These are phyloP conservation scores for Herpetomonas tarakana DNA, from an alignment of 208 protist species.

Conservation along the genomic window DNA sequence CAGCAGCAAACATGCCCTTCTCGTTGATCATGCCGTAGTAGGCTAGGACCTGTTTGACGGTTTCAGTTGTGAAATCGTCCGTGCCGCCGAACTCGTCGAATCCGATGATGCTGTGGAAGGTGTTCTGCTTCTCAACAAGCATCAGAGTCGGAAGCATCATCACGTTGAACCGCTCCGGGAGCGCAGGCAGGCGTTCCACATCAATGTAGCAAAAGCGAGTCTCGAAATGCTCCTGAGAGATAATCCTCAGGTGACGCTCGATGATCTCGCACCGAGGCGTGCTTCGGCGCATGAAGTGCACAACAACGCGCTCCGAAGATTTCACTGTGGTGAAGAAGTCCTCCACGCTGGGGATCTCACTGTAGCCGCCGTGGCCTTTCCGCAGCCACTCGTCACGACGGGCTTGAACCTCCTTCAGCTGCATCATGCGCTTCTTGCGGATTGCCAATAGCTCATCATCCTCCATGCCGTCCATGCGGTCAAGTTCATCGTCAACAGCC, in stretches of 20 bases:
- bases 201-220: conserved; percentile 87
- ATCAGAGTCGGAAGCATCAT: conserved; percentile 92
- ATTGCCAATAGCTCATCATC: conserved; percentile 83
- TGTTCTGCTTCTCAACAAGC: conserved; percentile 89
- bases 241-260: conserved; percentile 74
- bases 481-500: conserved; percentile 82
- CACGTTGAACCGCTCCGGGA: conserved; percentile 90
- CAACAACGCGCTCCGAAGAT: conserved; percentile 77
- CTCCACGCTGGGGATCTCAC: conserved; percentile 69
- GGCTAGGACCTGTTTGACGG: conserved; percentile 58
- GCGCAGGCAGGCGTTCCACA: conserved; percentile 80
- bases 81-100: conserved; percentile 91
- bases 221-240: conserved; percentile 84
- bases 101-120: conserved; percentile 92
- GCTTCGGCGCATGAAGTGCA: conserved; percentile 89
- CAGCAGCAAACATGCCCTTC: conserved; percentile 86
- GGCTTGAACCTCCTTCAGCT: conserved; percentile 77
- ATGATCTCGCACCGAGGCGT: conserved; percentile 85
- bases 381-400: conserved; percentile 71
- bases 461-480: conserved; percentile 85
- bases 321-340: conserved; percentile 85
- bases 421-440: conserved; percentile 61
- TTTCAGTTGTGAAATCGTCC: conserved; percentile 85
- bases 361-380: conserved; percentile 84
- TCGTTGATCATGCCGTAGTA: conserved; percentile 88